These are phyloP conservation scores for Eutrema japonicum DNA, from an alignment of 345 rosid genomes.

Conservation along the genomic window DNA sequence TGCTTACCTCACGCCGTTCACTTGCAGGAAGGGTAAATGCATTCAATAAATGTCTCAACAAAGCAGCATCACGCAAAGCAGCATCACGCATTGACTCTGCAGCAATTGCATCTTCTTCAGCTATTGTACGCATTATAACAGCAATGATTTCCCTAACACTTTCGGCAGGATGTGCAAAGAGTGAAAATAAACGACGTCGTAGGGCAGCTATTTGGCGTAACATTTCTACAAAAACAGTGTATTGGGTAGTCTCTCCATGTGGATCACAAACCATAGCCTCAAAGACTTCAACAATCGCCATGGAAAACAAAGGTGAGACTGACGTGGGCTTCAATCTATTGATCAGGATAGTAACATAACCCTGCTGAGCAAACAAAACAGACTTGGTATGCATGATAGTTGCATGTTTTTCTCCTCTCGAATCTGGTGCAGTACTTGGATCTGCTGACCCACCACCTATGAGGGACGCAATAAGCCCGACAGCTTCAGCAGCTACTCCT, in stretches of 20 bases:
- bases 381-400: constrained; percentile 97
- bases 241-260: constrained; percentile 96
- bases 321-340: constrained; percentile 95
- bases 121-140: constrained; percentile 97
- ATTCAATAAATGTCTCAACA: constrained; percentile 92
- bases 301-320: constrained; percentile 89
- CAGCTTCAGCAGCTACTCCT: constrained; percentile 94
- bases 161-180: constrained; percentile 99
- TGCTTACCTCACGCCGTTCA: constrained; percentile 95
- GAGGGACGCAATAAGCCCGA: constrained; percentile 82
- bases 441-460: constrained; percentile 88
- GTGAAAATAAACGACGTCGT: constrained; percentile 92
- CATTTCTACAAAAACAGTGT: constrained; percentile 93
- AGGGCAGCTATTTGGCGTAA: constrained; percentile 95
- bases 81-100: constrained; percentile 99
- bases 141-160: constrained; percentile 96
- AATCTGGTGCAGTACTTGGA: constrained; percentile 60
- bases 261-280: constrained; percentile 99
- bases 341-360: constrained; percentile 74
- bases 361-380: constrained; percentile 78
- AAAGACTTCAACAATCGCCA: constrained; percentile 96
- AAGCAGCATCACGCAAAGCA: constrained; percentile 98
- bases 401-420: constrained; percentile 93
- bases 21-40: constrained; percentile 88
- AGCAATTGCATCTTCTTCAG: constrained; percentile 99